Evolutionary conservation across 371 early-diverging fungal species (phyloP).

Genomic region (Mortierella sp.): DNA sequence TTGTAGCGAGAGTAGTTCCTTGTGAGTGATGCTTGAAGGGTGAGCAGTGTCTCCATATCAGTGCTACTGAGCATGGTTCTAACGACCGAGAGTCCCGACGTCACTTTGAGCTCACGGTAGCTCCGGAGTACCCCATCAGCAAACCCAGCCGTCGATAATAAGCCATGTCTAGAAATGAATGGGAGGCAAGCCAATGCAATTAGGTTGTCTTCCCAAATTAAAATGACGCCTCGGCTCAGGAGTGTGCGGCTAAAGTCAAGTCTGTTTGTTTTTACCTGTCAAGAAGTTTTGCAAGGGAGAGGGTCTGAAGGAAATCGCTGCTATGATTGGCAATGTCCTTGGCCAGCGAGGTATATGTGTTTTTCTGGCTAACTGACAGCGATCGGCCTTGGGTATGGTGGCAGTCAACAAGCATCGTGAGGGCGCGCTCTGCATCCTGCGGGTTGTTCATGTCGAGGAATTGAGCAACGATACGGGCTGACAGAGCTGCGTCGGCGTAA

Average conservation of each 20-base stretch:
- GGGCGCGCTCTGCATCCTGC: conserved; percentile 47
- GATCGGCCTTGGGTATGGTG: conserved; percentile 32
- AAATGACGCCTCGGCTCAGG: not conserved
- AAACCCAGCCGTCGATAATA: conserved; percentile 33
- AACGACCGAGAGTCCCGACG: conserved; percentile 24
- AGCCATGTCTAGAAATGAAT: conserved; percentile 24
- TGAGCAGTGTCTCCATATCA: conserved; percentile 40
- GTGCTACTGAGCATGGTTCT: conserved; percentile 16
- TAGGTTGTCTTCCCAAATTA: not conserved
- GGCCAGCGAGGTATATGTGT: conserved; percentile 39
- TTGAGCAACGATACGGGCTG: conserved; percentile 42
- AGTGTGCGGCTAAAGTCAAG: not conserved
- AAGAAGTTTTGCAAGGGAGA: conserved; percentile 51
- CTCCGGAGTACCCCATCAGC: conserved; percentile 35
- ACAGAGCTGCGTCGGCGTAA: conserved; percentile 44
- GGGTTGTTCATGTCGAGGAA: conserved; percentile 47
- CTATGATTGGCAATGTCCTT: conserved; percentile 53
- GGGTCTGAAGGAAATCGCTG: conserved; percentile 51
- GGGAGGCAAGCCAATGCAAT: not conserved
- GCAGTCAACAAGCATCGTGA: conserved; percentile 51
- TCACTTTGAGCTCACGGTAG: conserved; percentile 41
- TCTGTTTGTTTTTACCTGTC: conserved; percentile 27
- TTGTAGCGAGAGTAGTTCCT: conserved; percentile 31
- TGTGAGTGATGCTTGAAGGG: conserved; percentile 36
- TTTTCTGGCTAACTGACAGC: conserved; percentile 35